Percentiles rank a stretch among this genome's conserved stretches.
These are phyloP conservation scores for Aspergillus chevalieri DNA, from an alignment of 2,329 filamentous ascomycete species.

Conservation along the genomic window DNA sequence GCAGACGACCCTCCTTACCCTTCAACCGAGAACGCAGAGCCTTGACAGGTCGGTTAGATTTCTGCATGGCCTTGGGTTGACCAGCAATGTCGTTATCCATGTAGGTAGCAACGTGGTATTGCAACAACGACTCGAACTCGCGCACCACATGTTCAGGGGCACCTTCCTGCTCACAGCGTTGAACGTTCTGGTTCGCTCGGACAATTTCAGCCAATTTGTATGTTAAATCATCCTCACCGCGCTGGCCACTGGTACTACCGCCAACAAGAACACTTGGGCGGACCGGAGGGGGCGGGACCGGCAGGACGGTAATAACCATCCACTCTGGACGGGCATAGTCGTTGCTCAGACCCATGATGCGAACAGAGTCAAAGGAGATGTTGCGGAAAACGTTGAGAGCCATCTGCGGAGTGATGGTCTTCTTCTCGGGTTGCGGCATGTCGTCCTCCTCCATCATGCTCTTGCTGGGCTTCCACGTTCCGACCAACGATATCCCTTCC, in stretches of 20 bases:
- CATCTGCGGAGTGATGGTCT: slow-evolving; percentile 73
- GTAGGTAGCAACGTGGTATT: slow-evolving; percentile 97
- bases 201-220: slow-evolving; percentile 99
- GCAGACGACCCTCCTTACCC: slow-evolving; percentile 95
- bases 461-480: slow-evolving; percentile 64
- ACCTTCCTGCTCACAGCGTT: slow-evolving; percentile 83
- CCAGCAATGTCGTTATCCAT: slow-evolving; percentile 99
- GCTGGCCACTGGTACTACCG: slow-evolving; percentile 82
- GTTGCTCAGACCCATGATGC: slow-evolving; percentile 82
- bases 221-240: slow-evolving; percentile 97
- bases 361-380: slow-evolving; percentile 74
- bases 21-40: slow-evolving; percentile 95
- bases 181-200: slow-evolving; percentile 90
- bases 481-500: slow-evolving; percentile 76
- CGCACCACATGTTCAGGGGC: slow-evolving; percentile 83
- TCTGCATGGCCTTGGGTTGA: slow-evolving; percentile 88
- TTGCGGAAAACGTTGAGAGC: slow-evolving; percentile 80
- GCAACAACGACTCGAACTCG: slow-evolving; percentile 85
- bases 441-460: slow-evolving; percentile 62
- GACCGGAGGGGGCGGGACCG: slow-evolving; percentile 91
- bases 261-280: slow-evolving; percentile 97
- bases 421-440: slow-evolving; percentile 68
- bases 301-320: slow-evolving; percentile 94
- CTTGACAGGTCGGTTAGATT: slow-evolving; percentile 93
- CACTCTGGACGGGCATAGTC: slow-evolving; percentile 96